Percentiles rank a stretch among this genome's conserved stretches.
These are phyloP conservation scores for Cenchrus fungigraminus DNA, from an alignment of 176 grass and related monocot genomes.

Conservation along the genomic window DNA sequence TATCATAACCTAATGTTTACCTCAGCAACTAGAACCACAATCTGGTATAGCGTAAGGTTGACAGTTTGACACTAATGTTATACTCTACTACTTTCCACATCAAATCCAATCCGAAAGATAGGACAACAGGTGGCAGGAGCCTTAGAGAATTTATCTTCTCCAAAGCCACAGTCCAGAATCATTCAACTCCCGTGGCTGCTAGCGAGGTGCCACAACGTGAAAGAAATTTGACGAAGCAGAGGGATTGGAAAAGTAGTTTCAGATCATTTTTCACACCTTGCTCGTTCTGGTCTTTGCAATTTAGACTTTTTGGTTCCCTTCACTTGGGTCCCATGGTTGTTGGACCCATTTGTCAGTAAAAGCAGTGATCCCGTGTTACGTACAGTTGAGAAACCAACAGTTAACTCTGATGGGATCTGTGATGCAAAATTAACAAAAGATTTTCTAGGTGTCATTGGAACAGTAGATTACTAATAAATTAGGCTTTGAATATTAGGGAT, in stretches of 20 bases:
- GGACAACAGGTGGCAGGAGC: not conserved
- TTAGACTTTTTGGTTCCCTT: not conserved
- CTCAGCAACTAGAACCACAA: not conserved
- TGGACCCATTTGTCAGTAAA: not conserved
- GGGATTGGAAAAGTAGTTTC: not conserved
- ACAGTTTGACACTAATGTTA: not conserved
- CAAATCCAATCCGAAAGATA: not conserved
- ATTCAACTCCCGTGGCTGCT: not conserved
- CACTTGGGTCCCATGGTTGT: not conserved
- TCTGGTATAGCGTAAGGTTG: not conserved
- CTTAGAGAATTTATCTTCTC: not conserved
- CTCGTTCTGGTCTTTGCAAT: not conserved
- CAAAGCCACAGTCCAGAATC: not conserved
- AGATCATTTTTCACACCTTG: not conserved
- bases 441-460: not conserved
- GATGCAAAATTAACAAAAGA: not conserved
- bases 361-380: not conserved
- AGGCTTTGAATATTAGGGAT: conserved; percentile 21
- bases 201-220: not conserved
- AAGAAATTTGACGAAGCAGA: not conserved
- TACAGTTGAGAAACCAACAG: not conserved
- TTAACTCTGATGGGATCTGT: not conserved
- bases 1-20: not conserved
- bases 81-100: not conserved
- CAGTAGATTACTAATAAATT: conserved; percentile 13